Evolutionary conservation across 1,284 basidiomycete genomes (phyloP).

Genomic region (Moniliophthora roreri): DNA sequence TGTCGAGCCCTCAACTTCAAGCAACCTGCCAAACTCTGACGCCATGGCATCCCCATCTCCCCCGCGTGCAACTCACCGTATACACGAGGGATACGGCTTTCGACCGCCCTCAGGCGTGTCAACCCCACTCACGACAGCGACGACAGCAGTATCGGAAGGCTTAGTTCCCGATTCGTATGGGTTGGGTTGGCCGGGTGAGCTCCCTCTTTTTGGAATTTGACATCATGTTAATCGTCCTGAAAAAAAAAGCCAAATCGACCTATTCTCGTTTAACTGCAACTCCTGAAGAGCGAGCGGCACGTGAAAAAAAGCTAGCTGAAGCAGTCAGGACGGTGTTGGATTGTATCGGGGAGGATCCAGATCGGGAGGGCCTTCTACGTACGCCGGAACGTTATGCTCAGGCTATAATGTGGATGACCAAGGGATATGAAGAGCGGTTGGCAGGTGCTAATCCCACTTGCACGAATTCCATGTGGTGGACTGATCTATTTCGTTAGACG

Average conservation of each 20-base stretch:
- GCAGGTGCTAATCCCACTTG: constrained; percentile 52
- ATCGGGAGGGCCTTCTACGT: constrained; percentile 86
- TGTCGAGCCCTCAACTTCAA: not conserved
- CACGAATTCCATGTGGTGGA: constrained; percentile 12
- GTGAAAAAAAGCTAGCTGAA: constrained; percentile 77
- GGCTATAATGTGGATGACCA: constrained; percentile 99
- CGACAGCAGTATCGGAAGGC: constrained; percentile 16
- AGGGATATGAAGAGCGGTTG: constrained; percentile 95
- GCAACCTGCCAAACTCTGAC: not conserved
- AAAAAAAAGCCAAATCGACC: constrained; percentile 80
- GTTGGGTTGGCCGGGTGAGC: constrained; percentile 89
- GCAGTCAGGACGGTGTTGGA: constrained; percentile 94
- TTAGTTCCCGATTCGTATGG: constrained; percentile 70
- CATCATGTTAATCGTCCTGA: constrained; percentile 13
- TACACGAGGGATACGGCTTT: constrained; percentile 81
- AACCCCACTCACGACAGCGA: constrained; percentile 49
- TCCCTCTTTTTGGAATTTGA: not conserved
- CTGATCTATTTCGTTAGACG: constrained; percentile 56
- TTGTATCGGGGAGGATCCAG: constrained; percentile 97
- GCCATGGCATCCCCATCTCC: constrained; percentile 11
- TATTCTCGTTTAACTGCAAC: constrained; percentile 82
- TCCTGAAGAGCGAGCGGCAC: constrained; percentile 65
- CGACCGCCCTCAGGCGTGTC: constrained; percentile 64
- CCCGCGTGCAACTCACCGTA: constrained; percentile 34
- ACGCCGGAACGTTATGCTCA: constrained; percentile 98